phyloP scores from a whole-genome alignment of 768 basidiomycete genomes.

The Cytidiella melzeri region DNA sequence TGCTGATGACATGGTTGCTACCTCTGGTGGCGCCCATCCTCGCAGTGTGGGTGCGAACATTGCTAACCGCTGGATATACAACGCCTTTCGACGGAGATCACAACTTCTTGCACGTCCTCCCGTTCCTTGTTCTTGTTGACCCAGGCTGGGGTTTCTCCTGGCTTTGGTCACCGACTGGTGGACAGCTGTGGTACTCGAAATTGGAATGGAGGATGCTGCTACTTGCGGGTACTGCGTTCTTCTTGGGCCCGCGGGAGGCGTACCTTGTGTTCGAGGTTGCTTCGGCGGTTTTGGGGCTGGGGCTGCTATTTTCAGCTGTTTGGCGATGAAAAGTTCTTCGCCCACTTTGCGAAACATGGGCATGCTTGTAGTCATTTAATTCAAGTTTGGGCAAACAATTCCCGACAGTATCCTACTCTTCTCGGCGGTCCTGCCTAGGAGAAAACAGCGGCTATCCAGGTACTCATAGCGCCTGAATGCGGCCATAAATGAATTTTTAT shows the following conservation, averaged over 20 bases:
- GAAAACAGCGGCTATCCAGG: no score
- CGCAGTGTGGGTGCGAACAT: constrained; percentile 85
- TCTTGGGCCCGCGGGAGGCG: constrained; percentile 60
- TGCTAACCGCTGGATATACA: constrained; percentile 73
- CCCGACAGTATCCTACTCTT: no score
- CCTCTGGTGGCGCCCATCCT: constrained; percentile 74
- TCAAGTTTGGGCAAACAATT: no score
- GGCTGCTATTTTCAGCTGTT: constrained; percentile 15
- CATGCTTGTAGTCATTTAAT: no score
- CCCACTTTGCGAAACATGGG: no score
- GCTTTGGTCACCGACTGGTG: constrained; percentile 30
- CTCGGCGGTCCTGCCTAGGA: no score
- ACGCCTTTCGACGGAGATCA: constrained; percentile 84
- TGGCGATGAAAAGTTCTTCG: no score
- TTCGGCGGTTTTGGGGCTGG: constrained; percentile 41
- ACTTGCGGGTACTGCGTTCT: constrained; percentile 48
- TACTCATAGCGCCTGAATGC: no score
- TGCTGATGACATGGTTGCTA: constrained; percentile 77
- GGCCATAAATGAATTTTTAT: no score
- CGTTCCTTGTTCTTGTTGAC: constrained; percentile 60
- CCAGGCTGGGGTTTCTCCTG: constrained; percentile 43
- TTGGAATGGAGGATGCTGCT: constrained; percentile 43
- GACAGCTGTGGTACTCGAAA: constrained; percentile 19
- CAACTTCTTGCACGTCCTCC: constrained; percentile 55
- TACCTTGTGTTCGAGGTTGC: constrained; percentile 63